Evolutionary conservation across 306 rosid species (phyloP), one percentile per base, ranked within the genome.

Genomic region (Fagus crenata): DNA sequence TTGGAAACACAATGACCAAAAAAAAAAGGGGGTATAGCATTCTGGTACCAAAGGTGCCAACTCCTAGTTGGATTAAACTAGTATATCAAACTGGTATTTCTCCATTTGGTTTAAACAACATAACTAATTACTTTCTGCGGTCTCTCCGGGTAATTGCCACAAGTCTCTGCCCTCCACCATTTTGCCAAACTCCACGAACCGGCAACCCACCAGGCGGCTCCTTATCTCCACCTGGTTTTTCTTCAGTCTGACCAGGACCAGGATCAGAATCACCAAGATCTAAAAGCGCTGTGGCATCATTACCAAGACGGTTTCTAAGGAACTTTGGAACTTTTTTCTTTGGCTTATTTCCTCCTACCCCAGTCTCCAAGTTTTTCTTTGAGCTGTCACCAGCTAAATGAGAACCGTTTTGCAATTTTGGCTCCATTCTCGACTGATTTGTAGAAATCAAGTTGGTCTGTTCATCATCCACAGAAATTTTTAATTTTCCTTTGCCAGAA

Each of bases 101-200:
- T 37, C 43, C 63, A 28, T 37, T 46, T 0, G 55, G 64, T 46
- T 49, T 41, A 49, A 49, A 59, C 53, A 59, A 71, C 46, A 32
- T 22, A 58, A 58, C 4, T 69, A 69, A 71, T 8, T 54, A 14
- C 35, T 60, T 78, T 11, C 12, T 49, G 40, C 1, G 35, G 55
- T 49, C 67, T 59, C 81, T 58, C 76, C 5, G 14, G 49, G 70
- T 70, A 49, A 78, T 46, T 9, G 64, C 63, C 76, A 78, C 63
- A 35, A 33, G 49, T 39, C 28, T 65, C 28, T 2, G 49, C 31
- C 70, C 70, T 37, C 70, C 70, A 6, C 49, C 32, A 65, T 65
- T 37, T 14, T 11, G 49, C 70, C 70, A 65, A 37, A 36, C 49
- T 33, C 70, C 70, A 17, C 49, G 60, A 63, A 75, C 72, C 15